Base-by-base conservation (phyloP, 805 yeast species). In the Maudiozyma barnettii region DNA sequence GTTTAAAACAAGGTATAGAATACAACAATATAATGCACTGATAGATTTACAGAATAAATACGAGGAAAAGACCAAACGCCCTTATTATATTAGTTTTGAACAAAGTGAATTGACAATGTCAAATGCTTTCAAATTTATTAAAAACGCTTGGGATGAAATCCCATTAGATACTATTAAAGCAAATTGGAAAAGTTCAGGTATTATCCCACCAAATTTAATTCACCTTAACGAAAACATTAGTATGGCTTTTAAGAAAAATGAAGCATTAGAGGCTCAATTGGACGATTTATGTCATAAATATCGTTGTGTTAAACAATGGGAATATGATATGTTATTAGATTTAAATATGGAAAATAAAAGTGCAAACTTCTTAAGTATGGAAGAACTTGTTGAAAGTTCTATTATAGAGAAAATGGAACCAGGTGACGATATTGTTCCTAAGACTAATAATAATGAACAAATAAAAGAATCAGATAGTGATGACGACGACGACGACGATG, bases 351-450 rank as follows among this genome's bases (percentile, higher is more conserved):
- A 73, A 52, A 67, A 66, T 40, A 72, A 70, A 49, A 66, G 63
- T 45, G 61, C 68, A 36, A 61, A 70, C 39, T 81, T 79, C 54
- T 67, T 75, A 10, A 78, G 84, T 18, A 77, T 77, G 39, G 80
- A 74, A 45, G 85, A 81, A 54, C 71, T 80, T 41, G 77, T 80
- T 2, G 77, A 78, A 22, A 75, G 82, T 56, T 78, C 84, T 51
- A 70, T 77, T 12, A 76, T 74, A 56, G 81, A 78, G 47, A 63
- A 58, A 10, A 61, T 61, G 56, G 70, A 67, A 51, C 69, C 70
- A 14, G 57, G 54, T 38, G 46, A 23, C 14, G 37, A 43, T 29
- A 43, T 21, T 37, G 9, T 8, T 9, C 19, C 36, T 10, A 13
- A 33, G 5, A 33, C n/a, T 5, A 38, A 39, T 12, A 46, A 44